phyloP scores from a whole-genome alignment of 768 basidiomycete genomes.

The Chalciporus pseudorubinellus region DNA sequence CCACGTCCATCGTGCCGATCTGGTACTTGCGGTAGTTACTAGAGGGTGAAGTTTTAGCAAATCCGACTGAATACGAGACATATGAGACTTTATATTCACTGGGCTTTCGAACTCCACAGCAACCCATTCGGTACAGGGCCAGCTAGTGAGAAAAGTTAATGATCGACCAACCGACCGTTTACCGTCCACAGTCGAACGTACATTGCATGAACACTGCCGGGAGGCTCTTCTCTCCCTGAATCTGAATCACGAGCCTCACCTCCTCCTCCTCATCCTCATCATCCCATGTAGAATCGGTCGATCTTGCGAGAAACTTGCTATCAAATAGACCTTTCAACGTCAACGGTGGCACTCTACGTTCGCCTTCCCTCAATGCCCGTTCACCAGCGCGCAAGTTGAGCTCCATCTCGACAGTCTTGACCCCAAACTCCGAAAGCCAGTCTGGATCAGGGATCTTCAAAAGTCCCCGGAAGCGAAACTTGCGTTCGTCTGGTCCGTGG shows the following conservation, averaged over 20 bases:
- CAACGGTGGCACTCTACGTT: conserved; percentile 24
- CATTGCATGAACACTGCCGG: conserved; percentile 42
- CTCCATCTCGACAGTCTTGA: conserved; percentile 41
- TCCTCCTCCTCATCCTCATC: conserved; percentile 16
- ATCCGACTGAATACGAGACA: neutral
- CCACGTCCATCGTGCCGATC: conserved; percentile 45
- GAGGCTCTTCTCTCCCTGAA: conserved; percentile 42
- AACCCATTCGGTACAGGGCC: conserved; percentile 30
- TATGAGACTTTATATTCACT: conserved; percentile 17
- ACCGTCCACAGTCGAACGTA: conserved; percentile 17
- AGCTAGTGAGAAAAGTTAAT: conserved; percentile 18
- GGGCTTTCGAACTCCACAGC: conserved; percentile 28
- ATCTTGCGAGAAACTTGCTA: conserved; percentile 13
- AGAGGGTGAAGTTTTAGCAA: conserved; percentile 3
- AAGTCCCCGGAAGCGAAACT: conserved; percentile 50
- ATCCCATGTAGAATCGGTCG: conserved; percentile 12
- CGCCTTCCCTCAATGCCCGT: conserved; percentile 21
- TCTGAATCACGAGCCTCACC: conserved; percentile 35
- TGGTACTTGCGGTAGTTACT: conserved; percentile 43
- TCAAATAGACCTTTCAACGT: conserved; percentile 38
- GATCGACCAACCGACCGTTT: neutral
- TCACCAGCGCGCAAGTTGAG: conserved; percentile 40
- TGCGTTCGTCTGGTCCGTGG: conserved; percentile 26
- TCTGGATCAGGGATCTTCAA: conserved; percentile 43
- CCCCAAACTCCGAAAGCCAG: conserved; percentile 52